A percentile compares a stretch with the other conserved stretches of the same genome.
Evolutionary conservation across 345 rosid species (phyloP).

Genomic region (Lumnitzera racemosa): DNA sequence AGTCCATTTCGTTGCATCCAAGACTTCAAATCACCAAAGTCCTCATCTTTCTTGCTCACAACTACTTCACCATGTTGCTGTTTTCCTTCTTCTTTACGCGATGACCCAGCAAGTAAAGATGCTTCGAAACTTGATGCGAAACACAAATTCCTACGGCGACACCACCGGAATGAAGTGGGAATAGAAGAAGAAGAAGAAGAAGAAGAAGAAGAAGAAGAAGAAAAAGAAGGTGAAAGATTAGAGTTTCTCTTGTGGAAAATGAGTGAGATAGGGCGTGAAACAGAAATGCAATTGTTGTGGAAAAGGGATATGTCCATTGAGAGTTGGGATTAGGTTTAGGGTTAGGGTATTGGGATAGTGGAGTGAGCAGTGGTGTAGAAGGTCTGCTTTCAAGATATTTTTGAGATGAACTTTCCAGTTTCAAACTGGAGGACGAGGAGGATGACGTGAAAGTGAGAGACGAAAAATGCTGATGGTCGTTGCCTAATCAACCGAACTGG

Average conservation of each 20-base stretch:
- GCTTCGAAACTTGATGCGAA: conserved; percentile 59
- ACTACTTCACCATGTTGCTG: conserved; percentile 10
- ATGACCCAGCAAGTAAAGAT: conserved; percentile 38
- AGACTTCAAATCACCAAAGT: conserved; percentile 54
- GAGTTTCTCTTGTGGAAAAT: background rate
- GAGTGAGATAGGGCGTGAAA: conserved; percentile 3
- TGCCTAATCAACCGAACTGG: background rate
- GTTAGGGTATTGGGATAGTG: background rate
- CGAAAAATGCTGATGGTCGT: background rate
- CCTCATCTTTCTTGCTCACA: conserved; percentile 46
- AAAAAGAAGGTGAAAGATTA: conserved; percentile 19
- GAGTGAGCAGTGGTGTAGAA: background rate
- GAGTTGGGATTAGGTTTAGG: conserved; percentile 7
- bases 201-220: too few species aligned
- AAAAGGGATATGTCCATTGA: conserved; percentile 34
- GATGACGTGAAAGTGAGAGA: background rate
- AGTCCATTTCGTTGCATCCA: conserved; percentile 94
- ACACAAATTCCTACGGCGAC: conserved; percentile 26
- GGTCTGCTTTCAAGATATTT: background rate
- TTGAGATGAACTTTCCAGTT: background rate
- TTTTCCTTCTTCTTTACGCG: conserved; percentile 31
- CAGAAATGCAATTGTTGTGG: conserved; percentile 31
- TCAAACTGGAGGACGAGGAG: background rate
- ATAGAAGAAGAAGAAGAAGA: conserved; percentile 17
- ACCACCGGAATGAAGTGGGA: conserved; percentile 4